phyloP scores from a whole-genome alignment of 2,329 filamentous ascomycete species.

The Penicillium sp. region DNA sequence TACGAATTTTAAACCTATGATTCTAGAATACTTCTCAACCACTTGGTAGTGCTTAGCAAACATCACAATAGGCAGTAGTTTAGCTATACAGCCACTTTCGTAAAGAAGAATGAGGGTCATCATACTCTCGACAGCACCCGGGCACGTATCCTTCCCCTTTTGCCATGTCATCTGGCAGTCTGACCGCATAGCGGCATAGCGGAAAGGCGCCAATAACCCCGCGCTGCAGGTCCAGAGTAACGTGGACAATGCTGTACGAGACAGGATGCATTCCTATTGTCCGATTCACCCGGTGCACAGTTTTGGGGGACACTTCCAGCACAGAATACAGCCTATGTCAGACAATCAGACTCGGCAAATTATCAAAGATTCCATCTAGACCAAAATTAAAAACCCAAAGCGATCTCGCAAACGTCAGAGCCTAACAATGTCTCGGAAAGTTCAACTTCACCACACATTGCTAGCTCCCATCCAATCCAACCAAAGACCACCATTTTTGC shows the following conservation, averaged over 20 bases:
- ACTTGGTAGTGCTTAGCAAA: too few relatives aligned
- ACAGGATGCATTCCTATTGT: not conserved
- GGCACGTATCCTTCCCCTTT: too few relatives aligned
- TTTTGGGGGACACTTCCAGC: too few relatives aligned
- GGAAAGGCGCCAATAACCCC: not conserved
- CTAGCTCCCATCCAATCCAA: not conserved
- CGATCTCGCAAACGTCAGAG: too few relatives aligned
- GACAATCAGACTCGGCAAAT: not conserved
- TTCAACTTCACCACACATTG: not conserved
- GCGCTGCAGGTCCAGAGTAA: not conserved
- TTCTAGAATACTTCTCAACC: too few relatives aligned
- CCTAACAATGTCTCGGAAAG: too few relatives aligned
- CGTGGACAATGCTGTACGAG: not conserved
- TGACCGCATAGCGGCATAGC: not conserved
- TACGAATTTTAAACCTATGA: too few relatives aligned
- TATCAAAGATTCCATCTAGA: not conserved
- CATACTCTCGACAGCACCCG: not conserved
- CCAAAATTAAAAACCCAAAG: too few relatives aligned
- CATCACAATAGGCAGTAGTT: too few relatives aligned
- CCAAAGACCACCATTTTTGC: not conserved
- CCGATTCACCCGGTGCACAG: not conserved
- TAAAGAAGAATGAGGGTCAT: not conserved
- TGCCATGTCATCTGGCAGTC: not conserved
- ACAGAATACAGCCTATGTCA: too few relatives aligned
- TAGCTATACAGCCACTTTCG: not conserved